Conservation (phyloP, 257 asterid species). For the Solanum arcanum region DNA sequence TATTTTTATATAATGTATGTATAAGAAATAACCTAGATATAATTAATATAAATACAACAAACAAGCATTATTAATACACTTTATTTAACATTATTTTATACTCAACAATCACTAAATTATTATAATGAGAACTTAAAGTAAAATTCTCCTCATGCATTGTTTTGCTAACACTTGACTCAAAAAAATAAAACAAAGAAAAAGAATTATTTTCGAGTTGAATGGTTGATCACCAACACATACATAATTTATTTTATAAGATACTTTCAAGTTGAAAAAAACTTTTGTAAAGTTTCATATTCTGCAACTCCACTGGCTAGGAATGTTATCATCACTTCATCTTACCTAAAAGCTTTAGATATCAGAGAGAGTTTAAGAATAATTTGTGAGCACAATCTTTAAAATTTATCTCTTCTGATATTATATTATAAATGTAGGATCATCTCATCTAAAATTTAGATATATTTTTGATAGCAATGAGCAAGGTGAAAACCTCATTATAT, state of each 20-base stretch:
- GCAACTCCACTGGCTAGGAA: not conserved
- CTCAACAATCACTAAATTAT: no score
- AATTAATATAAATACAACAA: no score
- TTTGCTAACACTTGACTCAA: not conserved
- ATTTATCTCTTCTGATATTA: not conserved
- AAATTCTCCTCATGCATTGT: no score
- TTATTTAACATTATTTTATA: no score
- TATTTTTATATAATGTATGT: no score
- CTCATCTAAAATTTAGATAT: not conserved
- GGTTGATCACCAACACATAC: not conserved
- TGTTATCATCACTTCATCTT: not conserved
- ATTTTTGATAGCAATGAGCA: not conserved
- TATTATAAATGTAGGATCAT: not conserved
- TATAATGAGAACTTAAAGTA: no score
- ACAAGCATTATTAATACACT: no score
- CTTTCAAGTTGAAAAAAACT: not conserved
- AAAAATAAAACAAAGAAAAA: not conserved
- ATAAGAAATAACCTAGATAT: no score
- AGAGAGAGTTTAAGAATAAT: not conserved
- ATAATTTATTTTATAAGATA: not conserved
- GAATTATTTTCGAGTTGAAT: not conserved
- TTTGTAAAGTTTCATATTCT: not conserved
- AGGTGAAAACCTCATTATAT: not conserved
- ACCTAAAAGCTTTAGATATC: not conserved
- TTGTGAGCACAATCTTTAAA: not conserved